Evolutionary conservation across 75 land plant genomes (phyloP), one percentile per base, ranked within the genome.

Genomic region (Adiantum capillusveneris): DNA sequence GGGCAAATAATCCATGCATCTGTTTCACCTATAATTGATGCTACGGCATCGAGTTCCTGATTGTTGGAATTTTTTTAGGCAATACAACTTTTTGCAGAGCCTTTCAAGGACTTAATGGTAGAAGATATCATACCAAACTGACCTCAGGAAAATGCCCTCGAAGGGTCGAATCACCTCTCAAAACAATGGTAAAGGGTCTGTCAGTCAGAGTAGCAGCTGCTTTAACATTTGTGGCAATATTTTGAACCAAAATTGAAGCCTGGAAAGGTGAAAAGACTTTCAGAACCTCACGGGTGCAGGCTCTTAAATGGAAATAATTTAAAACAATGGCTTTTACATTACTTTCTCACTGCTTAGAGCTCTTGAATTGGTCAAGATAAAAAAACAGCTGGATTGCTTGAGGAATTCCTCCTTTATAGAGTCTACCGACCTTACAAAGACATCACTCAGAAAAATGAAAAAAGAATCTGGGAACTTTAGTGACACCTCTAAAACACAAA

Each of bases 101-200:
- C n/a, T n/a, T n/a, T n/a, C n/a, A n/a, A n/a, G n/a, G n/a, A n/a
- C n/a, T 7, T 21, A 5, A 50, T 21, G 12, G 52, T 52, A 53
- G 6, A 17, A 54, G 37, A 34, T 34, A 34, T 34, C 37, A 5
- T 34, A 9, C 79, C 3, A 34, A 34, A 34, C 37, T 9, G 9
- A 65, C 99, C 96, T 95, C 84, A 41, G 99, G 99, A 70, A 95
- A 95, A 59, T 95, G 99, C 62, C 99, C 99, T 39, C 99, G 92
- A 28, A 95, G 79, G 14, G 99, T 95, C 56, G 96, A 95, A 71
- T 95, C 99, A 46, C 99, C 97, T 56, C 99, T 77, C 16, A 95
- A 75, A 62, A 95, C 99, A 34, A 95, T 81, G 5, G 97, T 90
- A 60, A 70, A 95, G 12, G 68, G 75, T 62, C 64, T 64, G 29